Percentiles rank a stretch among this genome's conserved stretches.
These are phyloP conservation scores for Monoraphidium neglectum DNA, from an alignment of 139 green algal species.

Conservation along the genomic window DNA sequence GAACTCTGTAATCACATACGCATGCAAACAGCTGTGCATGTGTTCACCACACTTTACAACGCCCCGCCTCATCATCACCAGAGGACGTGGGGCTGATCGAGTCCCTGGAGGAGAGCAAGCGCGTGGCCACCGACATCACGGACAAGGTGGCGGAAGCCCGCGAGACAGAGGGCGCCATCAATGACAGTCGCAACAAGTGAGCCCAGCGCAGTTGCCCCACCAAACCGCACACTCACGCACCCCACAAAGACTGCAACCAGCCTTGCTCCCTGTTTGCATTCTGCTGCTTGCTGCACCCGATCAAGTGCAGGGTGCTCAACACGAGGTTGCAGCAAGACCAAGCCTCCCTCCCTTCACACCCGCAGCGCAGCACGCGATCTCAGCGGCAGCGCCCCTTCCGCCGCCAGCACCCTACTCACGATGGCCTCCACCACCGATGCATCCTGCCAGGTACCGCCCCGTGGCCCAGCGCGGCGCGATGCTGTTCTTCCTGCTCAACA, in stretches of 20 bases:
- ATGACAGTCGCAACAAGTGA: slow-evolving; percentile 84
- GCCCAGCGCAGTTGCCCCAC: not conserved
- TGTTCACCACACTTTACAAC: not conserved
- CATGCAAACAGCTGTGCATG: not conserved
- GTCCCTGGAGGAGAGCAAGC: slow-evolving; percentile 82
- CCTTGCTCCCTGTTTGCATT: no score
- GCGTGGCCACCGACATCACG: slow-evolving; percentile 71
- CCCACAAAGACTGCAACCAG: no score
- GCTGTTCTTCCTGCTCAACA: slow-evolving; percentile 89
- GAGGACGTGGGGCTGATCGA: slow-evolving; percentile 92
- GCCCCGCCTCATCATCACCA: not conserved
- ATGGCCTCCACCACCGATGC: not conserved
- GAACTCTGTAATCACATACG: no score
- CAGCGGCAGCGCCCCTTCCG: not conserved
- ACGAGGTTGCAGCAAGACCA: not conserved
- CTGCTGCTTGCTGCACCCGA: no score
- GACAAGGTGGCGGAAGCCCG: slow-evolving; percentile 66
- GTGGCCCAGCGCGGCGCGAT: slow-evolving; percentile 71
- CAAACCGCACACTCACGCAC: no score
- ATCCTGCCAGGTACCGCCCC: slow-evolving; percentile 62
- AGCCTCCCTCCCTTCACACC: not conserved
- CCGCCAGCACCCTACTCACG: not conserved
- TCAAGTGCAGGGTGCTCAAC: no score
- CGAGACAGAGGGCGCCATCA: slow-evolving; percentile 70
- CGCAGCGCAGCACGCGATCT: not conserved